Percentiles rank a stretch among this genome's conserved stretches.
Conservation (phyloP, 768 basidiomycete species). For the Pleurotus sapidus region DNA sequence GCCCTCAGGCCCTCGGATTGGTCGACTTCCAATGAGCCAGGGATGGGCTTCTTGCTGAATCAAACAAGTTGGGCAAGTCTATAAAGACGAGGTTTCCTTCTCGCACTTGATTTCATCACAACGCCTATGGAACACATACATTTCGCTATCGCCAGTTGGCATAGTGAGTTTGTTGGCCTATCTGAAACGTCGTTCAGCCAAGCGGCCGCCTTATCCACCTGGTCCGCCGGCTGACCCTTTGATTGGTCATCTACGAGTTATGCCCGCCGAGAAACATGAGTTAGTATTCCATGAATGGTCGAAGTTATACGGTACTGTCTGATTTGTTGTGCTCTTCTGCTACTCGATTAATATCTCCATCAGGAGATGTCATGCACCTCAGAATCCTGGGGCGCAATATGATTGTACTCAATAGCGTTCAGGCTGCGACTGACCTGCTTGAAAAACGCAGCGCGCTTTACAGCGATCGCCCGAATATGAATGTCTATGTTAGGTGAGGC, state of each 20-base stretch:
- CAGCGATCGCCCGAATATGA: slow-evolving; percentile 19
- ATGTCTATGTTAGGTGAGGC: slow-evolving; percentile 15
- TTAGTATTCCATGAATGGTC: slow-evolving; percentile 26
- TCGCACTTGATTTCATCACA: too few species aligned
- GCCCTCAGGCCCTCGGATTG: too few species aligned
- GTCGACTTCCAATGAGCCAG: too few species aligned
- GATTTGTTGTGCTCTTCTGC: neutral
- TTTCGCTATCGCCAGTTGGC: too few species aligned
- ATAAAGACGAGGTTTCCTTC: too few species aligned
- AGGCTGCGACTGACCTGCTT: slow-evolving; percentile 25
- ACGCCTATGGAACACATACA: too few species aligned
- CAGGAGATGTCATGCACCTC: slow-evolving; percentile 21
- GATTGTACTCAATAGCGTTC: neutral
- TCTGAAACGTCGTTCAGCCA: neutral
- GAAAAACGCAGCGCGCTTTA: slow-evolving; percentile 23
- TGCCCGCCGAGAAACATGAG: slow-evolving; percentile 24
- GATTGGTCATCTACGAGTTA: slow-evolving; percentile 31
- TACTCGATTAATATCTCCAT: neutral
- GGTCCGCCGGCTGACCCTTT: slow-evolving; percentile 34
- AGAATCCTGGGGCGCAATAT: slow-evolving; percentile 21
- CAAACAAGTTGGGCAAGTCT: too few species aligned
- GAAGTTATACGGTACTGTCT: slow-evolving; percentile 28
- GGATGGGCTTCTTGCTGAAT: too few species aligned
- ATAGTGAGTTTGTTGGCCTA: too few species aligned
- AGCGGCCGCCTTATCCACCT: slow-evolving; percentile 19